These are phyloP conservation scores for Umbelopsis vinacea DNA, from an alignment of 192 early-diverging fungal genomes.

Conservation along the genomic window DNA sequence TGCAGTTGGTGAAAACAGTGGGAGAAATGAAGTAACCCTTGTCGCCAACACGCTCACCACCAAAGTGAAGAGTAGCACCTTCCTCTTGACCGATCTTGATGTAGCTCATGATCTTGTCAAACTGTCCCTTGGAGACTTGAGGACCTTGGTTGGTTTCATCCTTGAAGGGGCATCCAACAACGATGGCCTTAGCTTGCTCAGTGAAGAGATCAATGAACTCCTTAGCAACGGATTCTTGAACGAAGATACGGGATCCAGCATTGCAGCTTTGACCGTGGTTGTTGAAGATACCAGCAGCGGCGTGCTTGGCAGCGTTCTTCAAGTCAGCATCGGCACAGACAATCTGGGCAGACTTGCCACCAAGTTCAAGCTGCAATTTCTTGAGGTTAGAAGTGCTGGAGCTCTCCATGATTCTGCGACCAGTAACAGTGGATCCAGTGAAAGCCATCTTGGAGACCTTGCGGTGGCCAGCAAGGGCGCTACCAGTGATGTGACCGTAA, in stretches of 20 bases:
- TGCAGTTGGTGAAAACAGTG: slow-evolving; percentile 70
- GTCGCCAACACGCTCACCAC: slow-evolving; percentile 64
- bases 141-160: slow-evolving; percentile 71
- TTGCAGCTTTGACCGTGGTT: slow-evolving; percentile 89
- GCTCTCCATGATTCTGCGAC: slow-evolving; percentile 60
- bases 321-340: slow-evolving; percentile 79
- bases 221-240: slow-evolving; percentile 69
- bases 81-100: slow-evolving; percentile 67
- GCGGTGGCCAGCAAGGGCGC: slow-evolving; percentile 58
- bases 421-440: slow-evolving; percentile 75
- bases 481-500: slow-evolving; percentile 61
- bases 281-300: slow-evolving; percentile 68
- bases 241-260: slow-evolving; percentile 79
- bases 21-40: slow-evolving; percentile 80
- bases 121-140: slow-evolving; percentile 69
- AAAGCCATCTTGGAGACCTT: slow-evolving; percentile 70
- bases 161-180: slow-evolving; percentile 74
- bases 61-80: slow-evolving; percentile 58
- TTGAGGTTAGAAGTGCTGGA: slow-evolving; percentile 67
- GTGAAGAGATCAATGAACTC: slow-evolving; percentile 70
- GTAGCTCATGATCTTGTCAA: slow-evolving; percentile 68
- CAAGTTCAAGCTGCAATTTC: slow-evolving; percentile 81
- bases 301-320: slow-evolving; percentile 66
- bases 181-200: slow-evolving; percentile 51
- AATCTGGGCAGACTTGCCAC: slow-evolving; percentile 84